Base-by-base conservation (phyloP, 2,329 filamentous ascomycete species). In the Neonectria ditissima region DNA sequence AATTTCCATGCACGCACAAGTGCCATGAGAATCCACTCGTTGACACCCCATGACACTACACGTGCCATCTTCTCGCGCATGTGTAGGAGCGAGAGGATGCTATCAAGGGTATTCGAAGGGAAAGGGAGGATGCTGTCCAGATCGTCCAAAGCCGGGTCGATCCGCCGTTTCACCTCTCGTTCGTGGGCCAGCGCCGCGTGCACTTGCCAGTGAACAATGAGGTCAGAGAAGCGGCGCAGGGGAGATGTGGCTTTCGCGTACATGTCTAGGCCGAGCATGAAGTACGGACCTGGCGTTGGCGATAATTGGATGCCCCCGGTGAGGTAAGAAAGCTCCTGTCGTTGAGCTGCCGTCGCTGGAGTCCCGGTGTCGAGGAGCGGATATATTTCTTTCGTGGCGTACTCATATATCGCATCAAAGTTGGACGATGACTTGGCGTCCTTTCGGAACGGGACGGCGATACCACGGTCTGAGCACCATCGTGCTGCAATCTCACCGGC, bases 191-290 rank as follows among this genome's bases (percentile, higher is more conserved):
- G 77, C 10, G 86, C 84, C 2, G 84, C 85, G 71, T 90, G 84
- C 65, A 91, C 86, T 75, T 91, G 89, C 87, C 87, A 91, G 77
- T 91, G 89, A 2, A 86, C 83, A 32, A 91, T 74, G 50, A 91
- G 78, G 75, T 92, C 89, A 5, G 81, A 77, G 76, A 85, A 91
- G 45, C 89, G 85, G 34, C 89, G 87, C n/a, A 92, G 81, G 18
- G 89, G 89, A 53, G 86, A 89, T 8, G 89, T 91, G 41, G 84
- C 84, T 68, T 89, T 90, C 62, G 86, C 80, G 75, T 91, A 90
- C 78, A 86, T 85, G 57, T 87, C 82, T 2, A 86, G 73, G 18
- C 89, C 89, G 62, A 91, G 81, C 47, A 84, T 80, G 64, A 86
- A 83, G 75, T 90, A 85, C 5, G 84, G 84, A 9, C 82, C 84